Evolutionary conservation across 2,329 filamentous ascomycete genomes (phyloP).

Genomic region (Aspergillus caelatus): DNA sequence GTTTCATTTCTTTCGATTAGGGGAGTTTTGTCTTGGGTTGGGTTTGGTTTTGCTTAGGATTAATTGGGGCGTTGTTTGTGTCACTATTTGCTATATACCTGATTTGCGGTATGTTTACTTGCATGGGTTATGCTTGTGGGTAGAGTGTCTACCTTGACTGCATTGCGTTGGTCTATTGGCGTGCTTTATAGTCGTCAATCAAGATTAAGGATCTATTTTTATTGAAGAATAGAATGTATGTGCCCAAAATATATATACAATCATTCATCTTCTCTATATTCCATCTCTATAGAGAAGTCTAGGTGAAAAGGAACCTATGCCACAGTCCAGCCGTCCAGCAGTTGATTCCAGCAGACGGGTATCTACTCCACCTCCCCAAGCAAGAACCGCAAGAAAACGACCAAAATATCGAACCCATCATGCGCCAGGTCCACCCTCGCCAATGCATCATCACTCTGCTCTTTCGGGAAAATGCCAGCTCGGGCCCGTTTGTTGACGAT

Average conservation of each 20-base stretch:
- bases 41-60: not conserved
- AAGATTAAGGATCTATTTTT: not conserved
- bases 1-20: not conserved
- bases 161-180: not conserved
- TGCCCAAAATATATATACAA: not conserved
- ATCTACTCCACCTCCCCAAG: constrained; percentile 48
- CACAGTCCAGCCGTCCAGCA: not conserved
- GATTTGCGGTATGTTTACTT: not conserved
- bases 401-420: constrained; percentile 76
- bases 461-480: constrained; percentile 70
- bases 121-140: not conserved
- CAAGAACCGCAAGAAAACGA: constrained; percentile 76
- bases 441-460: constrained; percentile 69
- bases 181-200: not conserved
- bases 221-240: not conserved
- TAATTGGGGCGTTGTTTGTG: not conserved
- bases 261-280: not conserved
- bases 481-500: constrained; percentile 67
- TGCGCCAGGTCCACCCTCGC: constrained; percentile 67
- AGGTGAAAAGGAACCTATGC: not conserved
- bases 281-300: not conserved
- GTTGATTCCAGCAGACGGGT: not conserved
- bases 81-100: not conserved
- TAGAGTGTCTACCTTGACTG: too few relatives aligned
- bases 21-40: not conserved